A percentile compares a stretch with the other conserved stretches of the same genome.
These are phyloP conservation scores for Bigelowiella natans DNA, from an alignment of 78 protist genomes.

Conservation along the genomic window DNA sequence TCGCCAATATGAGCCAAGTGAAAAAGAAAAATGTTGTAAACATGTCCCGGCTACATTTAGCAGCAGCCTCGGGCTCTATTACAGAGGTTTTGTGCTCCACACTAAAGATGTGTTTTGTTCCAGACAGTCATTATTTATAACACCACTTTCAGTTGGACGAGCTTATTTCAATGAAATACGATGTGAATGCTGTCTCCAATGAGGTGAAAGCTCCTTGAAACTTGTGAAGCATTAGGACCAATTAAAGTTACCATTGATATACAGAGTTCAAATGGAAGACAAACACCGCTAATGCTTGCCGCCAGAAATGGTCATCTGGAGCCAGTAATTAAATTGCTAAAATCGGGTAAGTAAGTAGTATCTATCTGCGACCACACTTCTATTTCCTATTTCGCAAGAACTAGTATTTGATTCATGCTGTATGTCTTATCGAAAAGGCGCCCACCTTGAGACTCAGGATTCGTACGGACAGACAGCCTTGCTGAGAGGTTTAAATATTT, in stretches of 20 bases:
- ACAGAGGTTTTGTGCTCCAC: not conserved
- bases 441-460: not conserved
- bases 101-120: not conserved
- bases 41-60: not conserved
- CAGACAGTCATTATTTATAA: not conserved
- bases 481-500: not conserved
- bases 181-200: not conserved
- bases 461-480: not conserved
- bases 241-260: not conserved
- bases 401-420: too few relatives aligned
- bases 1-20: not conserved
- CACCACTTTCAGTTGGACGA: not conserved
- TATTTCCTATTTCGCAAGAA: too few relatives aligned
- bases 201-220: not conserved
- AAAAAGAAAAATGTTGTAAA: not conserved
- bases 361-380: too few relatives aligned
- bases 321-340: not conserved
- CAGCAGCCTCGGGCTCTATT: not conserved
- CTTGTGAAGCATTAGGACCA: not conserved
- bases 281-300: not conserved
- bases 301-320: not conserved
- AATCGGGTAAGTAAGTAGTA: not conserved
- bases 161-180: not conserved
- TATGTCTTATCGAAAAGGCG: too few relatives aligned
- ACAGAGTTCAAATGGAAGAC: not conserved